Base-by-base conservation (phyloP, 345 rosid species). In the Heritiera fomes region DNA sequence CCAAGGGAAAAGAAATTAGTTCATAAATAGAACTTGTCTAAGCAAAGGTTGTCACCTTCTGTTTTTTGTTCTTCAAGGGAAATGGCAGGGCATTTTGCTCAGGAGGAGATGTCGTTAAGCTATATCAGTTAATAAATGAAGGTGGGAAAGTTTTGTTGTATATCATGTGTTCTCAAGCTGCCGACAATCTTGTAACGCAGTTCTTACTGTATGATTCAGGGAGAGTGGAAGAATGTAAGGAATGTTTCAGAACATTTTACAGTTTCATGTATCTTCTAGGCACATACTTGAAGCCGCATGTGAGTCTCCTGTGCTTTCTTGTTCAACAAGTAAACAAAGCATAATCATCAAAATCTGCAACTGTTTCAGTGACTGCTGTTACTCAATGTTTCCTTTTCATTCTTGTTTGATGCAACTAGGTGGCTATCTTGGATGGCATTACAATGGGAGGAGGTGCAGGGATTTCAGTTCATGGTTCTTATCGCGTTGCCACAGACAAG, bases 231-330 rank as follows among this genome's bases (percentile, higher is more conserved):
- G 90, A 86, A 72, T 69, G 85, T 52, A 85, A 80, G 78, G 87
- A 86, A 70, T 82, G 77, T 45, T 85, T 87, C 80, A 78, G 79
- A 80, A 80, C 62, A 66, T 62, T 87, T 76, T 87, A 85, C 63
- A 84, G 56, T 52, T 87, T 84, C 65, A 82, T 87, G 77, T 83
- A 80, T 70, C 78, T 73, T 3, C 71, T 86, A 64, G 85, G 85
- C 72, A 86, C 89, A 55, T 88, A 84, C 81, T 78, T 74, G 23
- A 88, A 88, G 83, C 89, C 89, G 71, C 81, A 86, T 81, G 91
- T 88, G 66, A 88, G 84, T 80, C 46, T 34, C 59, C 67, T 74
- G 30, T 65, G 34, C 38, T 58, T 72, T 60, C 38, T 60, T 5
- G 28, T 60, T 60, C 7, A 60, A 60, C 34, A 10, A 23, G 2